Evolutionary conservation across 108 stramenopile genomes (phyloP).

Genomic region (Mediolabrus comicus): DNA sequence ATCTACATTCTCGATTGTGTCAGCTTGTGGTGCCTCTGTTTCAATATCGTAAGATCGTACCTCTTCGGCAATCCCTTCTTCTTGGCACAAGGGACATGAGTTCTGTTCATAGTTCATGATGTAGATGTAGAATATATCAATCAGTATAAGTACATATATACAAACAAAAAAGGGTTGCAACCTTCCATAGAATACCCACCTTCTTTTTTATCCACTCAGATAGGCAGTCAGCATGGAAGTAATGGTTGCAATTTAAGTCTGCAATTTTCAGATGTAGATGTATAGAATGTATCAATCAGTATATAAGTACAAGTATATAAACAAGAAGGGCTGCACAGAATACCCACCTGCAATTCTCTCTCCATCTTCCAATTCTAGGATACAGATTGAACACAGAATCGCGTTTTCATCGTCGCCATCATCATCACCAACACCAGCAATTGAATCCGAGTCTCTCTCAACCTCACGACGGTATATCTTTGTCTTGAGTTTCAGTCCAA

Average conservation of each 20-base stretch:
- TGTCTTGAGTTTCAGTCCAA: slow-evolving; percentile 11
- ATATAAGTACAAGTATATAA: too few relatives aligned
- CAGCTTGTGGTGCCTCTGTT: background rate
- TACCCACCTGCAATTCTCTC: too few relatives aligned
- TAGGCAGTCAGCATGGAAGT: slow-evolving; percentile 6
- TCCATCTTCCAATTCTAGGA: slow-evolving; percentile 2
- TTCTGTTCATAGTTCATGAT: background rate
- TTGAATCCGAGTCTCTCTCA: background rate
- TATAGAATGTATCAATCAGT: too few relatives aligned
- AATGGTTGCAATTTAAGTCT: slow-evolving; percentile 10
- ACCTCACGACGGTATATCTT: background rate
- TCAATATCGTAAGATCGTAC: slow-evolving; percentile 10
- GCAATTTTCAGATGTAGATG: too few relatives aligned
- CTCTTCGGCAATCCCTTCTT: slow-evolving; percentile 15
- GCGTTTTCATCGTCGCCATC: background rate
- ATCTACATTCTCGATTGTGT: background rate
- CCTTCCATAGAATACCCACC: background rate
- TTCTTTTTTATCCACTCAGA: slow-evolving; percentile 20
- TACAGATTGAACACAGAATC: slow-evolving; percentile 9
- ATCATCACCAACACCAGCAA: background rate
- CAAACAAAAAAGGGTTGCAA: background rate
- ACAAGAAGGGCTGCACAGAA: too few relatives aligned
- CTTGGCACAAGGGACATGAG: slow-evolving; percentile 15
- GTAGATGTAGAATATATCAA: background rate
- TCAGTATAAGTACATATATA: background rate